Conservation (phyloP, 805 yeast species). For the Sporopachydermia lactativora region DNA sequence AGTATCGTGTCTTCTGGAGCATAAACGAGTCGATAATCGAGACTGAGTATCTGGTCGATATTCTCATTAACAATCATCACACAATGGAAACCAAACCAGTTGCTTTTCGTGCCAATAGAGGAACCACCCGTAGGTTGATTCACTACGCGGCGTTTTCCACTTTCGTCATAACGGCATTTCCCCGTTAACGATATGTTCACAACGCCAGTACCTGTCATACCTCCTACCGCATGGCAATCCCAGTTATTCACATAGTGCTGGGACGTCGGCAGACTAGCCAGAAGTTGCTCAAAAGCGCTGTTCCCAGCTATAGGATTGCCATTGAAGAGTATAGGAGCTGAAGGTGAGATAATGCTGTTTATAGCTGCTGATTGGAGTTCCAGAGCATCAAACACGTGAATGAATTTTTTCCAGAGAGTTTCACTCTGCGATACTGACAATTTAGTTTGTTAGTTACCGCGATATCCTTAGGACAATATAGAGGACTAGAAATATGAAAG, state of each 20-base stretch:
- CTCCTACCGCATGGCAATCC: slow-evolving; percentile 1
- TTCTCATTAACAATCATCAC: not conserved
- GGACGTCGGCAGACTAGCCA: not conserved
- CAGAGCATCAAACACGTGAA: not conserved
- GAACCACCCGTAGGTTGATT: not conserved
- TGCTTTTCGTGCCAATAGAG: not conserved
- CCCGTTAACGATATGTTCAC: not conserved
- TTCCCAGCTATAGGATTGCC: not conserved
- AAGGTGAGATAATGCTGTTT: not conserved
- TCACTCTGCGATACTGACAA: not conserved
- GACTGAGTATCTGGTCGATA: not conserved
- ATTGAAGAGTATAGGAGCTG: not conserved
- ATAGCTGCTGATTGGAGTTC: not conserved
- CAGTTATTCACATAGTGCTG: slow-evolving; percentile 1
- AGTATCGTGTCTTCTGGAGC: not conserved
- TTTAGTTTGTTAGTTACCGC: too few relatives aligned
- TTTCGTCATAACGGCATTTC: not conserved
- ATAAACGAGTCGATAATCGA: not conserved
- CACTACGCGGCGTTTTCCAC: not conserved
- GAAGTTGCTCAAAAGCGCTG: not conserved
- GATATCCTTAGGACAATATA: too few relatives aligned
- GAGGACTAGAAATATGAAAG: too few relatives aligned
- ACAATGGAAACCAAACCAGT: slow-evolving; percentile 1
- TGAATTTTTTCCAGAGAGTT: not conserved
- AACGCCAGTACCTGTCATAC: not conserved